phyloP scores from a whole-genome alignment of 345 rosid species.

The Lepidium africanum region DNA sequence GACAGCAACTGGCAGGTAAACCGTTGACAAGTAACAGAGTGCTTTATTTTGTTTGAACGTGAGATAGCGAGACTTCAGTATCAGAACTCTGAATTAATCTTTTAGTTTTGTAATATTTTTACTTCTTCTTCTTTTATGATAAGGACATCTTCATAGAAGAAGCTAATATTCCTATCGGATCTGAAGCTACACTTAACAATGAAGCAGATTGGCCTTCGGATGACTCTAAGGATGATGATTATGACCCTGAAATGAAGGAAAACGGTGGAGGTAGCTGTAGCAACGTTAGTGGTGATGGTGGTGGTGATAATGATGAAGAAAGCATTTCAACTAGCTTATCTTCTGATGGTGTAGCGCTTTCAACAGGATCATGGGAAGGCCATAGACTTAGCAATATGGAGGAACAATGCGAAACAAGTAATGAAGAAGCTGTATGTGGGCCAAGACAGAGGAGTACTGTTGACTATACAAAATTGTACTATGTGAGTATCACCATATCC shows the following conservation, averaged over 20 bases:
- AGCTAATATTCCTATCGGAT: slow-evolving; percentile 58
- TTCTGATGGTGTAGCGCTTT: slow-evolving; percentile 51
- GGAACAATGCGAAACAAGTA: slow-evolving; percentile 52
- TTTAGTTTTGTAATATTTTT: slow-evolving; percentile 6
- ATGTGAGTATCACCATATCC: slow-evolving; percentile 46
- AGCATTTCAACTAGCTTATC: slow-evolving; percentile 72
- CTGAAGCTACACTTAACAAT: slow-evolving; percentile 40
- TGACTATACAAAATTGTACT: slow-evolving; percentile 78
- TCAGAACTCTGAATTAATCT: background rate
- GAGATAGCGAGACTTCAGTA: background rate
- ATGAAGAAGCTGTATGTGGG: slow-evolving; percentile 54
- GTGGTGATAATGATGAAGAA: slow-evolving; percentile 40
- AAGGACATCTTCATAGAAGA: slow-evolving; percentile 89
- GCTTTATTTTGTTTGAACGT: background rate
- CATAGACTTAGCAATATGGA: slow-evolving; percentile 33
- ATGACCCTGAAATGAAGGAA: slow-evolving; percentile 70
- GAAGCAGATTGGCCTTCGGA: slow-evolving; percentile 96
- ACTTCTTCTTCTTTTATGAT: slow-evolving; percentile 1
- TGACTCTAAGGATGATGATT: slow-evolving; percentile 89
- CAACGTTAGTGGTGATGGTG: slow-evolving; percentile 39
- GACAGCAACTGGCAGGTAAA: slow-evolving; percentile 79
- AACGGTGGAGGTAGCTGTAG: slow-evolving; percentile 19
- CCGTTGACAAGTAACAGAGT: slow-evolving; percentile 10
- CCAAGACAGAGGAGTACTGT: slow-evolving; percentile 75
- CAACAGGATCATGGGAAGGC: slow-evolving; percentile 41